Evolutionary conservation across 345 rosid species (phyloP), one percentile per base, ranked within the genome.

Genomic region (Punica granatum): DNA sequence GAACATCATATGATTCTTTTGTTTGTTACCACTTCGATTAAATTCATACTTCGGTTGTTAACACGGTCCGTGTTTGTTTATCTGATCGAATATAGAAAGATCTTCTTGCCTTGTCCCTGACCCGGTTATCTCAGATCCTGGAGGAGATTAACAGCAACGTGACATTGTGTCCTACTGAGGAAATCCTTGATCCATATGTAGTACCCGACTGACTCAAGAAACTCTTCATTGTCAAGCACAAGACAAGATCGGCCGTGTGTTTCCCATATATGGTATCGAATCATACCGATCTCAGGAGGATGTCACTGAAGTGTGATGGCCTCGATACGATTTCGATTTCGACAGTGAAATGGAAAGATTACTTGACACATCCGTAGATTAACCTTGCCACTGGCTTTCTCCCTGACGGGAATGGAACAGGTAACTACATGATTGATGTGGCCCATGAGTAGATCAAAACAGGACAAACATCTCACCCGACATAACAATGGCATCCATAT

Each of bases 401-500:
- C n/a, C n/a, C n/a, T n/a, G n/a, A n/a, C n/a, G n/a, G n/a, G n/a
- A n/a, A n/a, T n/a, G n/a, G n/a, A n/a, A n/a, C n/a, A n/a, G n/a
- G n/a, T n/a, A 56, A 56, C 19, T 56, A 33, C 33, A 28, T 56
- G 61, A 56, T 56, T 56, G 34, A 30, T 28, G 61, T 56, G 61
- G 61, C 19, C 61, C 61, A 28, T 56, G 19, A 28, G 7, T n/a
- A n/a, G 33, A 11, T 30, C 33, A 26, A 26, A 30, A 56, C 34
- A 30, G 33, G 61, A 56, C 61, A 30, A 56, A 28, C 33, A 25
- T 26, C 15, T 56, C 61, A 56, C 61, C 30, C 3, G 1, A 49
- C 61, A 56, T 56, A 10, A 56, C 61, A 56, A 26, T 13, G 61
- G 11, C 61, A 26, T 30, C 25, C 9, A 26, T 13, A 26, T 28